Percentiles rank a stretch among this genome's conserved stretches.
These are phyloP conservation scores for Podospora australis DNA, from an alignment of 495 filamentous ascomycete genomes.

Conservation along the genomic window DNA sequence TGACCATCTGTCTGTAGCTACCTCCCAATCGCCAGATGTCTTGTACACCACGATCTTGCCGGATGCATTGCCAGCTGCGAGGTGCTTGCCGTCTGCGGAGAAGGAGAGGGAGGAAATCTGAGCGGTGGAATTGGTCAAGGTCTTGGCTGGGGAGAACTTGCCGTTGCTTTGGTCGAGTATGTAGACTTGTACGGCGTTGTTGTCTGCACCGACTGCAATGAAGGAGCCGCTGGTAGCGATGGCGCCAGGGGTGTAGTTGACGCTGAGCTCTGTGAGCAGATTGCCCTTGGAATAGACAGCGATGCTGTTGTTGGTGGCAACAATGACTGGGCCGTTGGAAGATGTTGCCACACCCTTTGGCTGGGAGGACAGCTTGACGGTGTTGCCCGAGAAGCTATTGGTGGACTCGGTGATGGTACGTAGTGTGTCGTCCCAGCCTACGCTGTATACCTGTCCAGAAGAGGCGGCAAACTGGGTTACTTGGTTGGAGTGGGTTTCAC, in stretches of 20 bases:
- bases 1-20: constrained; percentile 77
- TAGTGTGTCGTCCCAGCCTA: constrained; percentile 92
- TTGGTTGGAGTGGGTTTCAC: constrained; percentile 73
- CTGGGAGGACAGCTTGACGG: constrained; percentile 42
- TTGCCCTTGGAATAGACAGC: constrained; percentile 57
- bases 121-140: constrained; percentile 47
- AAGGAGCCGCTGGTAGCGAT: constrained; percentile 58
- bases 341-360: constrained; percentile 45
- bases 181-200: constrained; percentile 67
- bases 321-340: constrained; percentile 43
- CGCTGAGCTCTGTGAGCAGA: constrained; percentile 40
- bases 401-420: constrained; percentile 61
- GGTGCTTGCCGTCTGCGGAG: constrained; percentile 60
- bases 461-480: constrained; percentile 66
- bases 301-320: constrained; percentile 60
- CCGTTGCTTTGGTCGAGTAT: constrained; percentile 44
- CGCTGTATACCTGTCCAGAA: constrained; percentile 63
- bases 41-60: constrained; percentile 80
- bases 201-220: constrained; percentile 72
- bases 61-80: constrained; percentile 75
- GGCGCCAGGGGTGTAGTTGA: constrained; percentile 54
- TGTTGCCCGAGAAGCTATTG: constrained; percentile 42
- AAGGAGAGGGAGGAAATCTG: constrained; percentile 67
- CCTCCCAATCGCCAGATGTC: constrained; percentile 45
- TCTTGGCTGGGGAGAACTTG: constrained; percentile 35